phyloP scores from a whole-genome alignment of 169 alveolate genomes.

The Plasmodium billcollinsi region DNA sequence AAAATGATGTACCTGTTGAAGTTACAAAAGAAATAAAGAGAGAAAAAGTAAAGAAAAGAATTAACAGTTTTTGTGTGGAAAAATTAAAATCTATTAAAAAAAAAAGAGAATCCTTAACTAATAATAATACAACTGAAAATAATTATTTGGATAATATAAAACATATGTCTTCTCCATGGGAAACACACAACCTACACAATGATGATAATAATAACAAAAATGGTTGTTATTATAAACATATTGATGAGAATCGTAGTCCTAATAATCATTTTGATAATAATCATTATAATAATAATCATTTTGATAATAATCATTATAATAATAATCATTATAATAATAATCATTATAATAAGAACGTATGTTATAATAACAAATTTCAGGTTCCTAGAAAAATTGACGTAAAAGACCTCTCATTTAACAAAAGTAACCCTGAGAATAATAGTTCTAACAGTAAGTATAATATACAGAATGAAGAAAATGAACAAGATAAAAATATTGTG shows the following conservation, averaged over 20 bases:
- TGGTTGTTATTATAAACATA: background rate
- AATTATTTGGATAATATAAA: background rate
- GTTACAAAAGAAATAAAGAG: background rate
- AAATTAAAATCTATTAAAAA: background rate
- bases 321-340: no score
- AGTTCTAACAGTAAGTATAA: no score
- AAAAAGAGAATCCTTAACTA: constrained; percentile 4
- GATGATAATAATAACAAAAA: background rate
- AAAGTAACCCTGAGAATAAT: no score
- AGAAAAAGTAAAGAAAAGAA: constrained; percentile 23
- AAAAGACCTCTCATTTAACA: no score
- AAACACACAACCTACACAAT: background rate
- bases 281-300: no score
- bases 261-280: no score
- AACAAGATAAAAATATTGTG: background rate
- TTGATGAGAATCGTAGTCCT: constrained; percentile 5
- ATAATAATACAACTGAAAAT: background rate
- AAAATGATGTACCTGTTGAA: constrained; percentile 19
- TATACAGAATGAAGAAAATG: no score
- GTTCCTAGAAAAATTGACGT: constrained; percentile 23
- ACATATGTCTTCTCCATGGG: background rate
- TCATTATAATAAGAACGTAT: no score
- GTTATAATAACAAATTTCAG: constrained; percentile 28
- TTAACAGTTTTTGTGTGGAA: background rate
- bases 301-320: background rate